phyloP scores from a whole-genome alignment of 2,329 filamentous ascomycete genomes.

The Aspergillus sp. region DNA sequence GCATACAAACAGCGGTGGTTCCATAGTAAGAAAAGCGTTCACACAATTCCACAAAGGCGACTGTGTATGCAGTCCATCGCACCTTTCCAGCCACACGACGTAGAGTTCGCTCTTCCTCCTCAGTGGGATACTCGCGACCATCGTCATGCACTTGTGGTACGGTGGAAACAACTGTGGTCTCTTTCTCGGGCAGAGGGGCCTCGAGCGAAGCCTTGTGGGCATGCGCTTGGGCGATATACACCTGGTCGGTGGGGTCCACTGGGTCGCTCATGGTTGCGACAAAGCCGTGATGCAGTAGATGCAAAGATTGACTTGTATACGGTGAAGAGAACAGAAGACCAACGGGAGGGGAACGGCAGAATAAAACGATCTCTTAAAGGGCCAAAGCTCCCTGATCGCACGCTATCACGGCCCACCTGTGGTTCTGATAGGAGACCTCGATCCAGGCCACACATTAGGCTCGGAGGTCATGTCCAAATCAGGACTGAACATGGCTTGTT shows the following conservation, averaged over 20 bases:
- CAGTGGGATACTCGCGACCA: conserved; percentile 26
- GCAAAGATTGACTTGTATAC: not conserved
- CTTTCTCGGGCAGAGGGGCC: conserved; percentile 3
- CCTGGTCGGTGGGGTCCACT: conserved; percentile 4
- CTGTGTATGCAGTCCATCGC: conserved; percentile 65
- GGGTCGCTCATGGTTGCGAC: conserved; percentile 11
- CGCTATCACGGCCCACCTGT: not conserved
- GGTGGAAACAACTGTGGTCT: conserved; percentile 3
- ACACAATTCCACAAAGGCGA: conserved; percentile 72
- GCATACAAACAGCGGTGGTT: conserved; percentile 63
- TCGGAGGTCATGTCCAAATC: not conserved
- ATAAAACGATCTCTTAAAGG: not conserved
- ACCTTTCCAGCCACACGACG: conserved; percentile 46
- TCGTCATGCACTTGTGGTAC: not conserved
- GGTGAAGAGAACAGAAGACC: not conserved
- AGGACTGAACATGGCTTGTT: not conserved
- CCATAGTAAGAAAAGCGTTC: conserved; percentile 80
- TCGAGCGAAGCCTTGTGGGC: conserved; percentile 3
- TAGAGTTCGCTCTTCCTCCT: conserved; percentile 33
- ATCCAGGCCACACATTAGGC: not conserved
- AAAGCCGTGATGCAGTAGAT: not conserved
- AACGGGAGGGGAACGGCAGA: not conserved
- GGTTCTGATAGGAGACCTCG: not conserved
- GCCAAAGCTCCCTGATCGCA: not conserved
- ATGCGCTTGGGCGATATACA: conserved; percentile 9